Evolutionary conservation across 495 filamentous ascomycete genomes (phyloP).

Genomic region (Talaromyces proteolyticus): DNA sequence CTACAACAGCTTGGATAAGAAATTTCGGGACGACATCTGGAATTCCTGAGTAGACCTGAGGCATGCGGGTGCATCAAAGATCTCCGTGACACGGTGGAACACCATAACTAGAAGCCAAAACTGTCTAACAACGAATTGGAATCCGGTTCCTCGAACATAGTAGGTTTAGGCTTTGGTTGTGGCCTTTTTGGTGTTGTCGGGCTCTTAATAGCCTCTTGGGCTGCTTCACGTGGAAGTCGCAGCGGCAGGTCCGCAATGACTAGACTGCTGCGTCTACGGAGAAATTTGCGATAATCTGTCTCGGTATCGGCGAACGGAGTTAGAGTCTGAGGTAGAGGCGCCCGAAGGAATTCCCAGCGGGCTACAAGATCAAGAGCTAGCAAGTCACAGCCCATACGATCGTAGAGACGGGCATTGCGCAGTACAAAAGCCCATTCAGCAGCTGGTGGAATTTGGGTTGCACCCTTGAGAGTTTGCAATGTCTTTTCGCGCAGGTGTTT

Average conservation of each 20-base stretch:
- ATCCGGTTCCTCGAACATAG: constrained; percentile 86
- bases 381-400: constrained; percentile 94
- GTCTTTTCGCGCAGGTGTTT: constrained; percentile 80
- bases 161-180: constrained; percentile 51
- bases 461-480: constrained; percentile 77
- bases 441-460: constrained; percentile 69
- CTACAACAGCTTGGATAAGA: no score
- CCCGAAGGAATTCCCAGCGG: constrained; percentile 78
- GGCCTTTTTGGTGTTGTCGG: constrained; percentile 27
- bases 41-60: no score
- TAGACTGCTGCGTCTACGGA: constrained; percentile 66
- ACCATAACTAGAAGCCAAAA: constrained; percentile 56
- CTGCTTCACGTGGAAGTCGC: constrained; percentile 11
- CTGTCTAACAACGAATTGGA: constrained; percentile 73
- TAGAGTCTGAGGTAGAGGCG: constrained; percentile 29
- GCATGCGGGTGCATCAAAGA: no score
- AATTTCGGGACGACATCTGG: not conserved
- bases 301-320: constrained; percentile 26
- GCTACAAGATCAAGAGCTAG: constrained; percentile 77
- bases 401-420: constrained; percentile 82
- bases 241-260: constrained; percentile 74
- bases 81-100: constrained; percentile 6
- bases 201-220: constrained; percentile 10
- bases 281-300: constrained; percentile 59
- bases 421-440: constrained; percentile 88